phyloP scores from a whole-genome alignment of 768 basidiomycete species.

The Termitomyces sp. region DNA sequence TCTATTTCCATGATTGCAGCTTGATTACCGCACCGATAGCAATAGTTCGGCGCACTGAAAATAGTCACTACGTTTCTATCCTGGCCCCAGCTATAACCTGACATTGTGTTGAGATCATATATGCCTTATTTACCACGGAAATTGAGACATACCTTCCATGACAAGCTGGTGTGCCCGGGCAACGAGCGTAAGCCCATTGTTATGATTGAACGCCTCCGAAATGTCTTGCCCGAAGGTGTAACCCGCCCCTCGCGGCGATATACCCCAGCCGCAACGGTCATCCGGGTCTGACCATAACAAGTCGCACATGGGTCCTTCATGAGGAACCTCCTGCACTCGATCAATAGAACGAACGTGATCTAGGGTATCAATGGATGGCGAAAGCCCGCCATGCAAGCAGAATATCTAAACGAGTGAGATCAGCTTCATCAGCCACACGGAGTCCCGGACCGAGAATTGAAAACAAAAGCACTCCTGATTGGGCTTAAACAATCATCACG shows the following conservation, averaged over 20 bases:
- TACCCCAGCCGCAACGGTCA: slow-evolving; percentile 99
- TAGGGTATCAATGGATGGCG: slow-evolving; percentile 98
- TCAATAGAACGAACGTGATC: slow-evolving; percentile 99
- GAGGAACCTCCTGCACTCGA: slow-evolving; percentile 98
- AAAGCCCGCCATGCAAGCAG: slow-evolving; percentile 95
- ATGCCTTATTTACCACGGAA: neutral
- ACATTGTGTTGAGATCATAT: neutral
- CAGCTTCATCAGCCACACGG: slow-evolving; percentile 16
- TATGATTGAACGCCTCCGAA: slow-evolving; percentile 98
- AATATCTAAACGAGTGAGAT: slow-evolving; percentile 67
- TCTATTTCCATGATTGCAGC: slow-evolving; percentile 99
- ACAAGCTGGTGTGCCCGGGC: slow-evolving; percentile 93
- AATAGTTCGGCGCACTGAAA: slow-evolving; percentile 99
- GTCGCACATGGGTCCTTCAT: slow-evolving; percentile 99
- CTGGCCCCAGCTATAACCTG: slow-evolving; percentile 96
- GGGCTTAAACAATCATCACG: slow-evolving; percentile 9
- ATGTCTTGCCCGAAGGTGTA: slow-evolving; percentile 99
- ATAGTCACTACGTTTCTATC: slow-evolving; percentile 99
- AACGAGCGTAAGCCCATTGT: slow-evolving; percentile 94
- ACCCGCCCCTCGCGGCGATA: slow-evolving; percentile 96
- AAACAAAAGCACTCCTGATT: slow-evolving; percentile 7
- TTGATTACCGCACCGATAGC: slow-evolving; percentile 99
- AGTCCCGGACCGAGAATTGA: slow-evolving; percentile 3
- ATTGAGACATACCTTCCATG: slow-evolving; percentile 77
- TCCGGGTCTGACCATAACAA: slow-evolving; percentile 99